Conservation (phyloP, 2,329 filamentous ascomycete species). For the Raffaelea albimanens region DNA sequence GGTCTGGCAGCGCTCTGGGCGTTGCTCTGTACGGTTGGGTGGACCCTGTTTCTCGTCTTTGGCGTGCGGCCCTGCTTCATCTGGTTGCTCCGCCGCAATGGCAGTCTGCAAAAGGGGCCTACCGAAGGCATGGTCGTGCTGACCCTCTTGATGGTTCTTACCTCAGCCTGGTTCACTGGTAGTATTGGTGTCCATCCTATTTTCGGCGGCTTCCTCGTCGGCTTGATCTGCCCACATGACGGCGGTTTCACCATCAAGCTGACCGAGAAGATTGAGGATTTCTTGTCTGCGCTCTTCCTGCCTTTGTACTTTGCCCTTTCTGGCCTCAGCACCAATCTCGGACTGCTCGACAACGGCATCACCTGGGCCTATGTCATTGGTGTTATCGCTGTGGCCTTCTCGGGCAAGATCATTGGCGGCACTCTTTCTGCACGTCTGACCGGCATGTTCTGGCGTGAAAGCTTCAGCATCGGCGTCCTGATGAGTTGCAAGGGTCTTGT, state of each 20-base stretch:
- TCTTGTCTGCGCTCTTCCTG: constrained; percentile 73
- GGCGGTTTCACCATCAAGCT: constrained; percentile 84
- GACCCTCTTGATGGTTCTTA: constrained; percentile 69
- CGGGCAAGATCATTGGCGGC: constrained; percentile 76
- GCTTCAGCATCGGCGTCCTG: constrained; percentile 73
- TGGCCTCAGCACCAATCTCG: constrained; percentile 79
- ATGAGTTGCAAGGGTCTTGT: constrained; percentile 98
- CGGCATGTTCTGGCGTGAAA: constrained; percentile 83
- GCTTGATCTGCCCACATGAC: constrained; percentile 82
- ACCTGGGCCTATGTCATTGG: constrained; percentile 87
- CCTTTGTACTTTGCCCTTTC: constrained; percentile 92
- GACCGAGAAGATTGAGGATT: constrained; percentile 89
- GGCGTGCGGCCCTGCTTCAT: constrained; percentile 65
- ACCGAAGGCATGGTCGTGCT: constrained; percentile 76
- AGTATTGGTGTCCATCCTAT: constrained; percentile 92
- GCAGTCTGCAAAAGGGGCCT: constrained; percentile 78
- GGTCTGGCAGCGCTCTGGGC: constrained; percentile 81
- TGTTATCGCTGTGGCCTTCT: constrained; percentile 71
- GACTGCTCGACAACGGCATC: constrained; percentile 68
- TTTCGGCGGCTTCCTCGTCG: constrained; percentile 85
- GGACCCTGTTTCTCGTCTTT: constrained; percentile 65
- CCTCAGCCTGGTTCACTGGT: constrained; percentile 74
- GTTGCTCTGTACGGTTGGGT: constrained; percentile 65
- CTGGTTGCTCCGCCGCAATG: constrained; percentile 62
- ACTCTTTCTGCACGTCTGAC: constrained; percentile 66